Evolutionary conservation across 1,284 basidiomycete species (phyloP).

Genomic region (Cryptococcus deneoformans): DNA sequence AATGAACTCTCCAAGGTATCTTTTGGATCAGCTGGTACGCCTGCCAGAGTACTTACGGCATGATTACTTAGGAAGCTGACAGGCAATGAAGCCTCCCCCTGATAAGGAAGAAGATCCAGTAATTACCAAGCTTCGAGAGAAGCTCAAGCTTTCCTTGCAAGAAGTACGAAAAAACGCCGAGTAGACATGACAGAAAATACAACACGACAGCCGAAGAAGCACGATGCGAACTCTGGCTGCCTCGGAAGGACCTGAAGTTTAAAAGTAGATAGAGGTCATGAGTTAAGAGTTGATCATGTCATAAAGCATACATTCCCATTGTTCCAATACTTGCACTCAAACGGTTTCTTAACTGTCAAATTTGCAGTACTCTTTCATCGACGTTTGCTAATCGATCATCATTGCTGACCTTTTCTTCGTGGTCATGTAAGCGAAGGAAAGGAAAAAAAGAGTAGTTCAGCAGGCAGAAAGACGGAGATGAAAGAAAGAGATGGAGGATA

Average conservation of each 20-base stretch:
- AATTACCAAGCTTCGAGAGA: conserved; percentile 39
- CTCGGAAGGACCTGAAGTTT: neutral
- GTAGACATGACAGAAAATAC: conserved; percentile 7
- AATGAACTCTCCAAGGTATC: conserved; percentile 25
- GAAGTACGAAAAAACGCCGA: conserved; percentile 42
- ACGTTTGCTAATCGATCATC: too few relatives aligned
- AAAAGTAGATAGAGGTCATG: too few relatives aligned
- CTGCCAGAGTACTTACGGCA: neutral
- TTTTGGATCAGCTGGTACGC: conserved; percentile 43
- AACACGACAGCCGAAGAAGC: neutral
- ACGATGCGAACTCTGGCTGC: neutral
- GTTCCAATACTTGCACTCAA: too few relatives aligned
- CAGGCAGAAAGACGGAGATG: too few relatives aligned
- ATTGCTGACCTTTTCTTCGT: too few relatives aligned
- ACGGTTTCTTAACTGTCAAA: too few relatives aligned
- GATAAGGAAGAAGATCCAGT: conserved; percentile 33
- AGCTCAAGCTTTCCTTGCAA: conserved; percentile 29
- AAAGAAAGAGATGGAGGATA: too few relatives aligned
- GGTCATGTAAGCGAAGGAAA: too few relatives aligned
- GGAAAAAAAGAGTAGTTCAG: too few relatives aligned
- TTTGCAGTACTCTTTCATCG: too few relatives aligned
- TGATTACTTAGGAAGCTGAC: neutral
- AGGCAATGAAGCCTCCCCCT: conserved; percentile 34
- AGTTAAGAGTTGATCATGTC: neutral
- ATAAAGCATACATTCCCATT: neutral